A percentile compares a stretch with the other conserved stretches of the same genome.
Evolutionary conservation across 768 basidiomycete genomes (phyloP).

Genomic region (Crucibulum laeve): DNA sequence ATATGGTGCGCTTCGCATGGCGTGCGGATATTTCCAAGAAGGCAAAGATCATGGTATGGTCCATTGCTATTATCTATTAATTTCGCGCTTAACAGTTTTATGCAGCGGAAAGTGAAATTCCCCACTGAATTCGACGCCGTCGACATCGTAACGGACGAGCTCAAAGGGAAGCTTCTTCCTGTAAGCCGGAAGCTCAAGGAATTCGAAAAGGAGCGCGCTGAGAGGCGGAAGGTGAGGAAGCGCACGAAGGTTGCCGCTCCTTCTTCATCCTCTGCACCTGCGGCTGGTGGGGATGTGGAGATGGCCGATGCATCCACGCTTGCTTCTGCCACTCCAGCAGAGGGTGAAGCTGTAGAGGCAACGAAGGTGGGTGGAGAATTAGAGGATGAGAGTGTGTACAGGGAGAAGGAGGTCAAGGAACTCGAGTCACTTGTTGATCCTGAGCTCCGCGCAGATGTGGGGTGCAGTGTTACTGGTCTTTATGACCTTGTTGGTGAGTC

Average conservation of each 20-base stretch:
- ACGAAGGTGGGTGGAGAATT: slow-evolving; percentile 40
- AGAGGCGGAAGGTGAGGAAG: slow-evolving; percentile 79
- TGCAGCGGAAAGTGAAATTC: slow-evolving; percentile 88
- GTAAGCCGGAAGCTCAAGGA: slow-evolving; percentile 71
- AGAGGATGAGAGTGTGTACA: slow-evolving; percentile 61
- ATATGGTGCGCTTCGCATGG: slow-evolving; percentile 98
- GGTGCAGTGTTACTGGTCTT: slow-evolving; percentile 72
- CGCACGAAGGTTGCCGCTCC: slow-evolving; percentile 51
- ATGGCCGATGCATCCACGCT: slow-evolving; percentile 14
- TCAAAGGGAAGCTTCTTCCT: slow-evolving; percentile 67
- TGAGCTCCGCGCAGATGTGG: slow-evolving; percentile 62
- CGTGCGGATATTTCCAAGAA: slow-evolving; percentile 86
- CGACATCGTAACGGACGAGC: slow-evolving; percentile 77
- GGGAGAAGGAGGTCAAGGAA: slow-evolving; percentile 60
- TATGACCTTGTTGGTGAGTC: slow-evolving; percentile 88
- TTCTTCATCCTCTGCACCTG: slow-evolving; percentile 18
- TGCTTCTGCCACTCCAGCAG: slow-evolving; percentile 13
- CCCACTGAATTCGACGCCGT: slow-evolving; percentile 82
- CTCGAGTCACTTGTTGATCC: slow-evolving; percentile 62
- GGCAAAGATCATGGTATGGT: slow-evolving; percentile 89
- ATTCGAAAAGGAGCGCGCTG: slow-evolving; percentile 77
- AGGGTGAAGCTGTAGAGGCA: slow-evolving; percentile 15
- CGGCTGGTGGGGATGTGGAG: slow-evolving; percentile 8
- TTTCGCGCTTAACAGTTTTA: neutral
- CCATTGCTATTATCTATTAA: neutral